Conservation (phyloP, 371 early-diverging fungal genomes). For the Chytridium lagenaria region DNA sequence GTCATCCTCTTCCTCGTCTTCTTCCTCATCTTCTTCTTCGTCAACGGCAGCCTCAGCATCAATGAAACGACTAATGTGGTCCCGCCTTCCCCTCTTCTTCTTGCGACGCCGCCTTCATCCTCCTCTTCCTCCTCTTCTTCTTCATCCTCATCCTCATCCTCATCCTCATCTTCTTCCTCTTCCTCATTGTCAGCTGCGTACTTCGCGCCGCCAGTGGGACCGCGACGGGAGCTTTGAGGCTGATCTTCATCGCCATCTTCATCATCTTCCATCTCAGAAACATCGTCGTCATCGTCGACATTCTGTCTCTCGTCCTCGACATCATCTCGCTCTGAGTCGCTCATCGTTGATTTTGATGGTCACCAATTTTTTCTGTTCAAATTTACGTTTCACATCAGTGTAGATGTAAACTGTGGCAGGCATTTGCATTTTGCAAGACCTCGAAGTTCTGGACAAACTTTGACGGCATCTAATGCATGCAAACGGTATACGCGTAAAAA, state of each 20-base stretch:
- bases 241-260: slow-evolving; percentile 14
- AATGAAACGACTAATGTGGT: slow-evolving; percentile 49
- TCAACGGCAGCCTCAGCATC: slow-evolving; percentile 77
- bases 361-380: not conserved
- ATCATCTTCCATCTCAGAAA: not conserved
- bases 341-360: too few species aligned
- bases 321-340: not conserved
- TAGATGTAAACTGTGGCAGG: too few species aligned
- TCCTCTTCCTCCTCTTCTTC: slow-evolving; percentile 16
- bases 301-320: not conserved
- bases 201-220: slow-evolving; percentile 15
- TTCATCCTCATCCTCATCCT: slow-evolving; percentile 34
- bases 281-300: not conserved
- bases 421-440: too few species aligned
- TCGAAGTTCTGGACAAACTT: too few species aligned
- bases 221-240: not conserved
- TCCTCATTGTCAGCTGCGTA: slow-evolving; percentile 16
- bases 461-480: too few species aligned
- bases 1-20: slow-evolving; percentile 65
- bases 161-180: slow-evolving; percentile 28
- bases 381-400: not conserved
- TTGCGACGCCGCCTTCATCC: slow-evolving; percentile 32
- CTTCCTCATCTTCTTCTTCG: slow-evolving; percentile 79
- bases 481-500: too few species aligned
- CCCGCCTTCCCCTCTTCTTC: slow-evolving; percentile 23